These are phyloP conservation scores for Leccinum aurantiacum DNA, from an alignment of 768 basidiomycete species.

Conservation along the genomic window DNA sequence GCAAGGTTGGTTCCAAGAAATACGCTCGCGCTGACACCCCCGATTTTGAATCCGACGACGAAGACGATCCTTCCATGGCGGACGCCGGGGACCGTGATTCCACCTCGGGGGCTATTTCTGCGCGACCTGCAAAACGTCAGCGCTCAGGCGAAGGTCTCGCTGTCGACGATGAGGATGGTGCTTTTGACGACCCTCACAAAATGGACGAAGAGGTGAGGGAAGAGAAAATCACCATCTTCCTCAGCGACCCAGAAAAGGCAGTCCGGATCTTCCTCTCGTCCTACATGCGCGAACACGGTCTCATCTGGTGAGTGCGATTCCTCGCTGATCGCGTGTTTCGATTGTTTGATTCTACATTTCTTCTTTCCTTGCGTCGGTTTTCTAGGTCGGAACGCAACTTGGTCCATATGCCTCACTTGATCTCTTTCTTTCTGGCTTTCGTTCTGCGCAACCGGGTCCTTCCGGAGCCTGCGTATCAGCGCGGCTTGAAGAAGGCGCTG, in stretches of 20 bases:
- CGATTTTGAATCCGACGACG: slow-evolving; percentile 36
- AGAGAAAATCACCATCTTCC: slow-evolving; percentile 49
- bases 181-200: slow-evolving; percentile 33
- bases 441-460: slow-evolving; percentile 57
- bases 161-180: slow-evolving; percentile 35
- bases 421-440: slow-evolving; percentile 61
- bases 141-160: slow-evolving; percentile 17
- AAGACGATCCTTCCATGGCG: slow-evolving; percentile 20
- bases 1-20: slow-evolving; percentile 34
- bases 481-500: slow-evolving; percentile 46
- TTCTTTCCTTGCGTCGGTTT: neutral
- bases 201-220: slow-evolving; percentile 38
- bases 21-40: slow-evolving; percentile 32
- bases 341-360: neutral
- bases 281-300: slow-evolving; percentile 63
- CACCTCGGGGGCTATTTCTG: neutral
- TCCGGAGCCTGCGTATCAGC: slow-evolving; percentile 46
- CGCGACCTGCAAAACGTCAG: slow-evolving; percentile 26
- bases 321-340: neutral
- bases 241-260: slow-evolving; percentile 58
- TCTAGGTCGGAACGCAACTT: slow-evolving; percentile 50
- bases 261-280: slow-evolving; percentile 71
- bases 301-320: slow-evolving; percentile 55
- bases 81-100: slow-evolving; percentile 1
- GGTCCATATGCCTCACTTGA: slow-evolving; percentile 48